phyloP scores from a whole-genome alignment of 306 rosid species.

The Glycine latifolia region DNA sequence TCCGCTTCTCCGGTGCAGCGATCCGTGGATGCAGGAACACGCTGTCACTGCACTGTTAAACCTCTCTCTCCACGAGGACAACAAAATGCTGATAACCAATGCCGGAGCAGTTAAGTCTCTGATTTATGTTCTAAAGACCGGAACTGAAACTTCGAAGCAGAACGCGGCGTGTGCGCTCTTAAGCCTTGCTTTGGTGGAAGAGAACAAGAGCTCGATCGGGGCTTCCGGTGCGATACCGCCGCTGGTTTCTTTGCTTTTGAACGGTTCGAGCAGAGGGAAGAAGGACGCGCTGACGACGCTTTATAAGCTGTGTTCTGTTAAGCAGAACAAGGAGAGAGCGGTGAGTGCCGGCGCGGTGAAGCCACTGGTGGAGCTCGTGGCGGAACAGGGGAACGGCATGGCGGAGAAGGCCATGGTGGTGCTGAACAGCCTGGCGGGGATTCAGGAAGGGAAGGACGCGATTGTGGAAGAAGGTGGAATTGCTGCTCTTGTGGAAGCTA shows the following conservation, averaged over 20 bases:
- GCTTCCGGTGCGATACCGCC: slow-evolving; percentile 85
- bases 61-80: slow-evolving; percentile 82
- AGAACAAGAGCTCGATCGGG: slow-evolving; percentile 81
- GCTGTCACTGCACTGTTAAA: slow-evolving; percentile 88
- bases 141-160: slow-evolving; percentile 90
- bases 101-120: slow-evolving; percentile 88
- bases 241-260: slow-evolving; percentile 67
- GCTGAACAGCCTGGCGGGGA: slow-evolving; percentile 72
- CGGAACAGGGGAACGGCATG: slow-evolving; percentile 75
- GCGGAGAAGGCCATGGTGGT: slow-evolving; percentile 90
- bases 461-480: slow-evolving; percentile 82
- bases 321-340: slow-evolving; percentile 78
- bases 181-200: slow-evolving; percentile 84
- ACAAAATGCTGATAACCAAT: slow-evolving; percentile 73
- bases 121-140: slow-evolving; percentile 88
- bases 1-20: slow-evolving; percentile 91
- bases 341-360: slow-evolving; percentile 84
- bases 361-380: slow-evolving; percentile 78
- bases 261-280: slow-evolving; percentile 77
- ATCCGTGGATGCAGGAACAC: slow-evolving; percentile 96
- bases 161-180: slow-evolving; percentile 95
- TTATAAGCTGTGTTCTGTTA: slow-evolving; percentile 78
- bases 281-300: slow-evolving; percentile 81
- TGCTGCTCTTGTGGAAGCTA: slow-evolving; percentile 76
- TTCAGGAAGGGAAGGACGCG: slow-evolving; percentile 71